Evolutionary conservation across 1,284 basidiomycete species (phyloP), one percentile per base, ranked within the genome.

Genomic region (Cutaneotrichosporon sp.): DNA sequence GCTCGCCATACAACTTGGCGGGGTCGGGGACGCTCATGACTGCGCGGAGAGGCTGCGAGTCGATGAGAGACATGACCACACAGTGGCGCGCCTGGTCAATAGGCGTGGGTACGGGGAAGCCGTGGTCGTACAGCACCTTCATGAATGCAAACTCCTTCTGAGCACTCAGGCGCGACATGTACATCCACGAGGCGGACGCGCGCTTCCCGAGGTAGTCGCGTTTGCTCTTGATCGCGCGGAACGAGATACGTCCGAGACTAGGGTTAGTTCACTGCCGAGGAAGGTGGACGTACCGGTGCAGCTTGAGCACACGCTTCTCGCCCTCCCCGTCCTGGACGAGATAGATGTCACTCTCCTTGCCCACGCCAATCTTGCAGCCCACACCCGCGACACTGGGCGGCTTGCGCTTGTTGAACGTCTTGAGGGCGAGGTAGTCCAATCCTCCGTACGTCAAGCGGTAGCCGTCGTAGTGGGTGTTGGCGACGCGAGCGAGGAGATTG

Each of bases 131-230:
- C n/a, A 99, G 84, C 38, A 97, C 89, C 85, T 97, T 97, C 93
- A 99, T 97, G 79, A 98, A 99, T 0, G 92, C 92, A 85, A 89
- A 99, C 79, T 99, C 96, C 78, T 98, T 98, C 81, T 96, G 89
- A 6, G 96, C 96, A 11, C 94, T 90, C 55, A 99, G 82, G 32
- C 96, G 87, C 60, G 92, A 96, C 92, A 99, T 94, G 82, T 97
- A 99, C 95, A 99, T 97, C 96, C 96, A 99, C 34, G 92, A 96
- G 0, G 95, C 95, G 40, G 90, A 92, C 81, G 93, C 93, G 46
- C 96, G 86, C 79, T 96, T 97, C 34, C 94, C 92, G 70, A 99
- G 84, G 80, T 99, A 99, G 78, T 99, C 97, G 69, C 96, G 86
- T 79, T 99, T 99, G 72, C 90, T 87, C 81, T 99, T 99, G 82